phyloP scores from a whole-genome alignment of 495 filamentous ascomycete genomes.

The Penicillium antarcticum region DNA sequence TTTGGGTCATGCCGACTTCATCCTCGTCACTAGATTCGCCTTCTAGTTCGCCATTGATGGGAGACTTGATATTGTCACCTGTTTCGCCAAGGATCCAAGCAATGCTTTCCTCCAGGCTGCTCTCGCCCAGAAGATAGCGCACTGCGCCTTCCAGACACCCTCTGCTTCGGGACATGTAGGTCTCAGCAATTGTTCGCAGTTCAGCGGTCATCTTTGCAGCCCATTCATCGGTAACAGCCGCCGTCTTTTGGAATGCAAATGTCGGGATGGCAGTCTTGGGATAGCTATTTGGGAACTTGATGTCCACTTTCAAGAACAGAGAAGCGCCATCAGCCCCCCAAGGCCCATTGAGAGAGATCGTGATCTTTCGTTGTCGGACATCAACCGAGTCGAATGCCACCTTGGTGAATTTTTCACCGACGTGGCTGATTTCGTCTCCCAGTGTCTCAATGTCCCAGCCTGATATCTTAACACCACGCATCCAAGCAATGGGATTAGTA shows the following conservation, averaged over 20 bases:
- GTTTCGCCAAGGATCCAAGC: constrained; percentile 57
- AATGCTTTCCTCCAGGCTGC: constrained; percentile 69
- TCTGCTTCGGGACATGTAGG: constrained; percentile 63
- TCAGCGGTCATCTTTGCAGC: constrained; percentile 62
- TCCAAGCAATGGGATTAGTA: constrained; percentile 84
- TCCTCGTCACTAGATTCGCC: constrained; percentile 85
- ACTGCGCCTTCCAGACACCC: constrained; percentile 82
- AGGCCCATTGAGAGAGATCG: constrained; percentile 79
- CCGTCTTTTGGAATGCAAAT: constrained; percentile 74
- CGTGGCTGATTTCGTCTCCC: constrained; percentile 82
- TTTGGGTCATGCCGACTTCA: constrained; percentile 58
- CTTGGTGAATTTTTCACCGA: constrained; percentile 78
- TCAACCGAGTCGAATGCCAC: constrained; percentile 85
- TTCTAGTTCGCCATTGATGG: constrained; percentile 56
- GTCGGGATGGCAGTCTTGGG: constrained; percentile 62
- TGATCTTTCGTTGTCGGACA: constrained; percentile 66
- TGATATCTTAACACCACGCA: constrained; percentile 84
- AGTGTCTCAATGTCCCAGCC: constrained; percentile 78
- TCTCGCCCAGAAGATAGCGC: constrained; percentile 81
- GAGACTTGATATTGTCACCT: constrained; percentile 42
- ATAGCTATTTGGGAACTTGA: constrained; percentile 77
- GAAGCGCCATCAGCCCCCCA: constrained; percentile 72
- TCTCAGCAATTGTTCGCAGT: constrained; percentile 64
- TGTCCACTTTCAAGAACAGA: constrained; percentile 73
- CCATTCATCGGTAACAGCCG: constrained; percentile 68